Percentiles rank a stretch among this genome's conserved stretches.
Conservation (phyloP, 139 green algal species). For the Volvox reticuliferus region DNA sequence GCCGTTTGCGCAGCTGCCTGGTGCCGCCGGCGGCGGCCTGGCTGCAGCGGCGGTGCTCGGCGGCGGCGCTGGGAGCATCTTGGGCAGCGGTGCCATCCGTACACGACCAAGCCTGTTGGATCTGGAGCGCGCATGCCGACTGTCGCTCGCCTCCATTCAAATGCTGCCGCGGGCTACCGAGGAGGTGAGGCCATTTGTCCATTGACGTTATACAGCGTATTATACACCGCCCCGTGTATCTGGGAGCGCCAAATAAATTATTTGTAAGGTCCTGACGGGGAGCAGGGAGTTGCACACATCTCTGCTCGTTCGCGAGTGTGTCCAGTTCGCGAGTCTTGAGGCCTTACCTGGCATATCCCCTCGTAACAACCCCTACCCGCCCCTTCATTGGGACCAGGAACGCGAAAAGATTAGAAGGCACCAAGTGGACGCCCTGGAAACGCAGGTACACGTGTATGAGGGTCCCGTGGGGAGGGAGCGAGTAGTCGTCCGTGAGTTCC, state of each 20-base stretch:
- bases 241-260: too few species aligned
- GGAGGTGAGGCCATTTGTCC: neutral
- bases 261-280: too few species aligned
- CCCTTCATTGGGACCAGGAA: neutral
- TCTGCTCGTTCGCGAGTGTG: too few species aligned
- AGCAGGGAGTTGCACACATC: too few species aligned
- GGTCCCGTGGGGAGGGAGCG: neutral
- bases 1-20: neutral
- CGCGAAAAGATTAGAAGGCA: neutral
- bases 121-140: constrained; percentile 33
- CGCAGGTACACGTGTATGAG: neutral
- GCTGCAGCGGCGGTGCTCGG: constrained; percentile 8
- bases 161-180: neutral
- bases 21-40: constrained; percentile 1
- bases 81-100: constrained; percentile 1
- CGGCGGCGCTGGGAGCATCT: neutral
- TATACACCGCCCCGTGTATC: too few species aligned
- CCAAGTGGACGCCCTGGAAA: constrained; percentile 32
- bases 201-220: too few species aligned
- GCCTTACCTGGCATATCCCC: too few species aligned
- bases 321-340: too few species aligned
- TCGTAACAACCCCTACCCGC: too few species aligned
- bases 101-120: constrained; percentile 26
- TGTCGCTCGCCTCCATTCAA: constrained; percentile 34
- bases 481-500: neutral